Evolutionary conservation across 169 alveolate genomes (phyloP).

Genomic region (Amoebophrya sp.): DNA sequence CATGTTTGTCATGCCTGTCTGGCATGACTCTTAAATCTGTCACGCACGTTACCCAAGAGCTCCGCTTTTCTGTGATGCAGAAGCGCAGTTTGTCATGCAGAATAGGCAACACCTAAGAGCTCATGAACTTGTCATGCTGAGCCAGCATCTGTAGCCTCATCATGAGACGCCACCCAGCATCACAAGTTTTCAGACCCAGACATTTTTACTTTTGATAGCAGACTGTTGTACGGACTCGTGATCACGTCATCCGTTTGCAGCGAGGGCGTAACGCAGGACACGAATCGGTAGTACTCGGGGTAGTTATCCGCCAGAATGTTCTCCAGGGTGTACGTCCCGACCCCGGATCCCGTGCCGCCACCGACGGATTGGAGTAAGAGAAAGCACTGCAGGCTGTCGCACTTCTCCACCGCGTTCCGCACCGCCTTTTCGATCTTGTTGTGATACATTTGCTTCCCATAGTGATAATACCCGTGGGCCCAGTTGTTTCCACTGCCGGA

Average conservation of each 20-base stretch:
- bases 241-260: conserved; percentile 56
- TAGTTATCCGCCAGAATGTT: conserved; percentile 36
- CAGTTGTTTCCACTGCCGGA: conserved; percentile 97
- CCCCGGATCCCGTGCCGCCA: conserved; percentile 99
- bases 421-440: conserved; percentile 39
- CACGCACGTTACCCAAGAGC: too few species aligned
- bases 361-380: conserved; percentile 90
- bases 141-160: too few species aligned
- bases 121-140: too few species aligned
- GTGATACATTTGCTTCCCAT: too few species aligned
- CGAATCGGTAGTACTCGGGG: conserved; percentile 53
- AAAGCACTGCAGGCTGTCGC: conserved; percentile 92
- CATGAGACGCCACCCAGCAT: too few species aligned
- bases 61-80: too few species aligned
- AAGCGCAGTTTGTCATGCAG: too few species aligned
- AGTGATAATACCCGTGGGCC: conserved; percentile 71
- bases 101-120: too few species aligned
- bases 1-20: too few species aligned
- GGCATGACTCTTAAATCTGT: too few species aligned
- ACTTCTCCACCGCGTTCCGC: conserved; percentile 74
- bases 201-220: conserved; percentile 25
- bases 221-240: conserved; percentile 56
- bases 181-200: too few species aligned
- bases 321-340: conserved; percentile 87
- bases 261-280: conserved; percentile 53